Percentiles rank a stretch among this genome's conserved stretches.
Conservation (phyloP, 257 asterid species). For the Striga asiatica region DNA sequence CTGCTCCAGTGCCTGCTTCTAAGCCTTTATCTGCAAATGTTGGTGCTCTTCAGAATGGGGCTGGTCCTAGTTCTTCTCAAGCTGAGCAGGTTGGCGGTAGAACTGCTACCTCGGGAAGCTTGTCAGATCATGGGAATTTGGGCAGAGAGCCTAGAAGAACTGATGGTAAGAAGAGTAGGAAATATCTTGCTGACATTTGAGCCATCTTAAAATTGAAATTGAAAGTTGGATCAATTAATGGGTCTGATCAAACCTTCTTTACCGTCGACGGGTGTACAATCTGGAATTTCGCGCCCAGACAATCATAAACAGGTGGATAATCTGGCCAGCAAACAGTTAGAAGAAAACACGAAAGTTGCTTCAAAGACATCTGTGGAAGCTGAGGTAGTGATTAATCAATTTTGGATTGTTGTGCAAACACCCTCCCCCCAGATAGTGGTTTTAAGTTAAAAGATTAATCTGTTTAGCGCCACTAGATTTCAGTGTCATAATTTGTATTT, state of each 20-base stretch:
- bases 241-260: slow-evolving; percentile 40
- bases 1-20: slow-evolving; percentile 51
- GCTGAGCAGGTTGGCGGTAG: slow-evolving; percentile 53
- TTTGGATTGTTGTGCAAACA: no score
- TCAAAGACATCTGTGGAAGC: slow-evolving; percentile 47
- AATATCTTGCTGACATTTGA: slow-evolving; percentile 36
- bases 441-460: no score
- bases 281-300: slow-evolving; percentile 36
- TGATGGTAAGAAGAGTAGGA: slow-evolving; percentile 50
- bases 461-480: slow-evolving; percentile 1
- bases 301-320: slow-evolving; percentile 60
- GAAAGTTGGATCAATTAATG: slow-evolving; percentile 33
- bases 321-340: slow-evolving; percentile 40
- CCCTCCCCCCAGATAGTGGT: no score
- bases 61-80: slow-evolving; percentile 37
- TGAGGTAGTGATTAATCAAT: slow-evolving; percentile 50
- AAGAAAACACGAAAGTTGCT: slow-evolving; percentile 47
- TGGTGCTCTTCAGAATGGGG: slow-evolving; percentile 45
- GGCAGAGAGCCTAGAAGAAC: slow-evolving; percentile 50
- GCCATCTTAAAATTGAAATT: slow-evolving; percentile 32
- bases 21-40: slow-evolving; percentile 51
- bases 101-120: slow-evolving; percentile 34
- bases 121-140: slow-evolving; percentile 43
- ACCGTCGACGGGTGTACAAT: slow-evolving; percentile 31
- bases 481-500: neutral